Percentiles rank a stretch among this genome's conserved stretches.
phyloP scores from a whole-genome alignment of 257 asterid genomes.

The Solanum clarkiae region DNA sequence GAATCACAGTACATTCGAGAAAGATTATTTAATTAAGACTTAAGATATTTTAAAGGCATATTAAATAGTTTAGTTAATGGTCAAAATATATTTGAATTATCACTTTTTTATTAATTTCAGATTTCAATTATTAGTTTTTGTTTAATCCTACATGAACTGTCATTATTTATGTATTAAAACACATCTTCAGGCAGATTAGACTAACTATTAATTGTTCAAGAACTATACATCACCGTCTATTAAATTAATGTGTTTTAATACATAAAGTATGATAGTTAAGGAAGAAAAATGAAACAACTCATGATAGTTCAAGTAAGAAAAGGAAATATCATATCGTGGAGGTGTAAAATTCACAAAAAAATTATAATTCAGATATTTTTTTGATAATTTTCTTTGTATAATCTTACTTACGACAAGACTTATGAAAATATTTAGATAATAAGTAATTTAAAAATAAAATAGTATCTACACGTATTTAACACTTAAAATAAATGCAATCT shows the following conservation, averaged over 20 bases:
- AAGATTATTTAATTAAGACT: background rate
- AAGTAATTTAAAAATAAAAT: background rate
- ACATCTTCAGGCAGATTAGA: background rate
- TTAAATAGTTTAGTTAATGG: background rate
- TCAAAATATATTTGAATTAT: background rate
- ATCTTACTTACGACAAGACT: background rate
- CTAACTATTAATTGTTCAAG: background rate
- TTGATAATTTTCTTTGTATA: background rate
- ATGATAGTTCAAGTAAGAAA: background rate
- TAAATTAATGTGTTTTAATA: background rate
- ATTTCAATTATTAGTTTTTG: background rate
- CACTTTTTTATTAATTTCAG: too few species aligned
- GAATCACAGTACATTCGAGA: background rate
- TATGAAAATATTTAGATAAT: background rate
- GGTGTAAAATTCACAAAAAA: background rate
- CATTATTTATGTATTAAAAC: background rate
- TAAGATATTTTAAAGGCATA: background rate
- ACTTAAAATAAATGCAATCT: too few species aligned
- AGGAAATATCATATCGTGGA: too few species aligned
- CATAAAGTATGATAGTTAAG: background rate
- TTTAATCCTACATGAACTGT: background rate
- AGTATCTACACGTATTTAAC: too few species aligned
- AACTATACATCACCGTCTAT: background rate
- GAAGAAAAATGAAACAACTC: background rate
- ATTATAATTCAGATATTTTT: too few species aligned